Evolutionary conservation across 1,284 basidiomycete species (phyloP).

Genomic region (Leccinum pachyderme): DNA sequence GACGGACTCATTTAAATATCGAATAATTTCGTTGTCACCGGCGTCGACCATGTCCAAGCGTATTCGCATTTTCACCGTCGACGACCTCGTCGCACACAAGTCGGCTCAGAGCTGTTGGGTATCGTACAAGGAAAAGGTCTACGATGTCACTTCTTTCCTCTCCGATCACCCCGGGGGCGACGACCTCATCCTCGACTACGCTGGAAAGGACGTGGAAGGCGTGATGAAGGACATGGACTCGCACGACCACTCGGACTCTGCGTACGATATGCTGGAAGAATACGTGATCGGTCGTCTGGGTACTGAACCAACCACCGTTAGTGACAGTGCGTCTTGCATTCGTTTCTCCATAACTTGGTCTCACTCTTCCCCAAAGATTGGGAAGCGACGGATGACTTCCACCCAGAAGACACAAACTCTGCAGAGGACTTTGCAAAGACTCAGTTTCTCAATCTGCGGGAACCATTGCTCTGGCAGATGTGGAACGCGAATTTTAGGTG

Average conservation of each 20-base stretch:
- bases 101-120: constrained; percentile 70
- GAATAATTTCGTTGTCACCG: not conserved
- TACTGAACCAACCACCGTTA: constrained; percentile 70
- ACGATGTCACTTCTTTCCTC: constrained; percentile 75
- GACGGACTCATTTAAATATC: not conserved
- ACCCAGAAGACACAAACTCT: constrained; percentile 84
- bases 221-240: constrained; percentile 84
- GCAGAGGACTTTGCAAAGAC: constrained; percentile 81
- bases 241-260: constrained; percentile 92
- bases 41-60: constrained; percentile 45
- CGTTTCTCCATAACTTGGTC: not conserved
- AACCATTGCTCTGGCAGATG: constrained; percentile 84
- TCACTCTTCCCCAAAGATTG: constrained; percentile 55
- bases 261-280: constrained; percentile 91
- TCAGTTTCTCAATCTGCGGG: constrained; percentile 89
- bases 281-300: constrained; percentile 82
- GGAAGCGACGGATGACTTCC: constrained; percentile 85
- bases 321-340: constrained; percentile 59
- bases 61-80: constrained; percentile 66
- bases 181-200: constrained; percentile 76
- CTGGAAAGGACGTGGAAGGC: constrained; percentile 79
- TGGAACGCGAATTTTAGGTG: constrained; percentile 81
- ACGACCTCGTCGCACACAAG: constrained; percentile 67
- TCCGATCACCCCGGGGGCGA: constrained; percentile 86
- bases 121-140: constrained; percentile 69